Conservation (phyloP, 2,329 filamentous ascomycete species). For the Ophiocordyceps robertsii region DNA sequence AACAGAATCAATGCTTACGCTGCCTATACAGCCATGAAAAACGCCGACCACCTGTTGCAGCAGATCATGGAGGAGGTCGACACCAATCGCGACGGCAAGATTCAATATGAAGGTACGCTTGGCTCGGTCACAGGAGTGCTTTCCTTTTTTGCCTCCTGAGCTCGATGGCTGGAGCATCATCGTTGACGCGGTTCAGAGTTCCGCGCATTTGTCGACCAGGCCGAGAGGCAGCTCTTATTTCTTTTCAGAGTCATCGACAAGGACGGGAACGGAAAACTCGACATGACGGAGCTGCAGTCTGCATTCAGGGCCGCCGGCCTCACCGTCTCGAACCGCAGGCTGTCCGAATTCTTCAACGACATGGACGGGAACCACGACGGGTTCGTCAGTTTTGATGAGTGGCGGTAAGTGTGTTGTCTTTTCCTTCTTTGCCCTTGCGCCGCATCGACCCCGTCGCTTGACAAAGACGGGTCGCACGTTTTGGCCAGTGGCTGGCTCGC, state of each 20-base stretch:
- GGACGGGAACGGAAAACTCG: constrained; percentile 73
- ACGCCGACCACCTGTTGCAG: constrained; percentile 74
- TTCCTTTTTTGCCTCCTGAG: background rate
- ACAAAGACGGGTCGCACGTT: constrained; percentile 1
- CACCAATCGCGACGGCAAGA: constrained; percentile 73
- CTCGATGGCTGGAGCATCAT: background rate
- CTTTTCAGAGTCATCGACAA: constrained; percentile 82
- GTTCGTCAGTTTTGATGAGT: constrained; percentile 82
- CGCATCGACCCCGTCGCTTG: background rate
- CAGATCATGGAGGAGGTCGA: constrained; percentile 76
- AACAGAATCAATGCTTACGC: constrained; percentile 8
- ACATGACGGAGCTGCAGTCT: constrained; percentile 67
- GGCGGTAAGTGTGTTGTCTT: constrained; percentile 56
- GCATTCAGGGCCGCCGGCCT: constrained; percentile 73
- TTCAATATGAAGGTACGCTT: constrained; percentile 68
- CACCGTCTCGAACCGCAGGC: constrained; percentile 59
- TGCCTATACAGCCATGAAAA: constrained; percentile 52
- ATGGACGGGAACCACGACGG: constrained; percentile 86
- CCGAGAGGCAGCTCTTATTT: constrained; percentile 68
- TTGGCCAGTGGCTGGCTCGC: background rate
- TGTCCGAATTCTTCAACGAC: constrained; percentile 77
- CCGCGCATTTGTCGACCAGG: constrained; percentile 70
- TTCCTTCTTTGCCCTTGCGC: background rate
- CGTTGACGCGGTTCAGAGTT: constrained; percentile 51
- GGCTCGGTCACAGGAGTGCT: background rate